Evolutionary conservation across 139 green algal genomes (phyloP).

Genomic region (Yamagishiella unicocca): DNA sequence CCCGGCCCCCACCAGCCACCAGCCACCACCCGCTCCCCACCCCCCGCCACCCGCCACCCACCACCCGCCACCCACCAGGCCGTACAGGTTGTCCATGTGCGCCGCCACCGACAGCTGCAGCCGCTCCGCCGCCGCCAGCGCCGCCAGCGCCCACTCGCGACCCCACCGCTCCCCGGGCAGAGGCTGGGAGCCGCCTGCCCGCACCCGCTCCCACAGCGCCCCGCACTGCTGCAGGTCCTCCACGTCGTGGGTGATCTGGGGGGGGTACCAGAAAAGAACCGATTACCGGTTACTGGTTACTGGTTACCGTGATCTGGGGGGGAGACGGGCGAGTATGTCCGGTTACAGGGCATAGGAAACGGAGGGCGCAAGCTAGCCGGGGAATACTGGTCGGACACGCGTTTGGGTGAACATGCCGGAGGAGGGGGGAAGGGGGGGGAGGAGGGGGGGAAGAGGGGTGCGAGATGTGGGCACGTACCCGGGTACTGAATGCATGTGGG

Average conservation of each 20-base stretch:
- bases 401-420: not conserved
- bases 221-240: constrained; percentile 68
- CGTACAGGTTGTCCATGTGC: constrained; percentile 78
- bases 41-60: not conserved
- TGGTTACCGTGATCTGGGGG: too few species aligned
- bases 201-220: constrained; percentile 56
- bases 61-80: constrained; percentile 19
- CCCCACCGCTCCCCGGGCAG: constrained; percentile 63
- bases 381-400: too few species aligned
- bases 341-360: too few species aligned
- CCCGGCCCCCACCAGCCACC: too few species aligned
- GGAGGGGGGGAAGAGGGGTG: not conserved
- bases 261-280: too few species aligned
- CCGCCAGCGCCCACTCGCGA: constrained; percentile 73
- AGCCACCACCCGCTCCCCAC: too few species aligned
- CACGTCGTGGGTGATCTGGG: constrained; percentile 57
- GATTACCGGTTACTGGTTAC: too few species aligned
- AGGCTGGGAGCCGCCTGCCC: not conserved
- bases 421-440: not conserved
- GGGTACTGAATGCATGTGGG: too few species aligned
- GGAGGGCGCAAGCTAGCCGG: too few species aligned
- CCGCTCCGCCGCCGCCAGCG: constrained; percentile 77
- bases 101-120: constrained; percentile 72
- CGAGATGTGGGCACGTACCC: not conserved
- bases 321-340: too few species aligned